phyloP scores from a whole-genome alignment of 2,329 filamentous ascomycete genomes.

The Fusarium beomiforme region DNA sequence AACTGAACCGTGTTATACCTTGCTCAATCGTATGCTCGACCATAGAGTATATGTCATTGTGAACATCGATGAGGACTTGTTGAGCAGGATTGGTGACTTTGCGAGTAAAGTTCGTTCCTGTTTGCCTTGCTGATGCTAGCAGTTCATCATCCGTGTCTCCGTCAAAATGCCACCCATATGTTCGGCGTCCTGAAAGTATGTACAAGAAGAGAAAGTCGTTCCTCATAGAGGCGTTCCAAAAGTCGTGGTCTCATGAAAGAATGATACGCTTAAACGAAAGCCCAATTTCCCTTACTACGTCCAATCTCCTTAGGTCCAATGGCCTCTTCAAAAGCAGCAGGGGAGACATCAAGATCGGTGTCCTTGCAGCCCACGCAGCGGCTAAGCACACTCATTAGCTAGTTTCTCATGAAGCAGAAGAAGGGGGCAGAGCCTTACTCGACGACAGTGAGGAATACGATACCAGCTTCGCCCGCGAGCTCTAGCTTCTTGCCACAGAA shows the following conservation, averaged over 20 bases:
- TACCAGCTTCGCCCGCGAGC: conserved; percentile 57
- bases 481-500: conserved; percentile 73
- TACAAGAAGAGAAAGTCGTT: conserved; percentile 17
- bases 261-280: conserved; percentile 1
- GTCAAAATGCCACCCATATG: conserved; percentile 16
- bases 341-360: conserved; percentile 60
- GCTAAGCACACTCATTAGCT: conserved; percentile 7
- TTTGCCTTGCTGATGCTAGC: conserved; percentile 4
- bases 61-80: too few species aligned
- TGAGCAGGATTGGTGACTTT: too few species aligned
- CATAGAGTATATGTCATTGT: too few species aligned
- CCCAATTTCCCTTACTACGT: conserved; percentile 29
- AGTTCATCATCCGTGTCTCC: conserved; percentile 21
- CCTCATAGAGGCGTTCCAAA: neutral
- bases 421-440: conserved; percentile 53
- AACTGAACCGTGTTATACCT: conserved; percentile 12
- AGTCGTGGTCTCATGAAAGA: conserved; percentile 1
- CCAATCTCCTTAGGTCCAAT: conserved; percentile 44
- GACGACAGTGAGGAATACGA: conserved; percentile 71
- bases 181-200: conserved; percentile 16
- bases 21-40: too few species aligned
- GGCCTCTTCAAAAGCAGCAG: conserved; percentile 57
- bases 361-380: conserved; percentile 64
- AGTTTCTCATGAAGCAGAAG: neutral
- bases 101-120: neutral